Evolutionary conservation across 148 eudicot genomes (phyloP), one percentile per base, ranked within the genome.

Genomic region (Camellia sinensis): DNA sequence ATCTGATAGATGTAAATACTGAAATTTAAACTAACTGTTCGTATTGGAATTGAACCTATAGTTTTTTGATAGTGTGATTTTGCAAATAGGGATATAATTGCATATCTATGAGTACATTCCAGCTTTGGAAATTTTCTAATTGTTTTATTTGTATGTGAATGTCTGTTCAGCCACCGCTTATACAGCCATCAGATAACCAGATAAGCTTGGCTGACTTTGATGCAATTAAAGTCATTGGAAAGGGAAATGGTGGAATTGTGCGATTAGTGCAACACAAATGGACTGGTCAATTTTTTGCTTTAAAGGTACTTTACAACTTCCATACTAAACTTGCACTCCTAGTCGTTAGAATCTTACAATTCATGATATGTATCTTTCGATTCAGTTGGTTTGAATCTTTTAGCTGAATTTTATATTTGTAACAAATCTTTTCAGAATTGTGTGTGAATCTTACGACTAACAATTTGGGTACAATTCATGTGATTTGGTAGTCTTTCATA

Each of bases 281-380:
- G 99, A 96, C 99, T 57, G 88, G 88, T 66, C 99, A 96, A 79
- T 96, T 96, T 90, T 94, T 96, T 78, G 99, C 99, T 87, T 87
- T 96, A 71, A 96, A 96, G 99, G 99, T 94, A 85, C 56, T 76
- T 13, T 59, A 69, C 60, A 46, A 22, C 7, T 64, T 60, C 61
- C 73, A 71, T 29, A 4, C 73, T 78, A 7, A 52, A 4, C 43
- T 19, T 76, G 46, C 18, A 12, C 29, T 41, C 29, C 29, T 22
- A 22, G 29, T 22, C 29, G 29, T 22, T 22, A 22, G 29, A 22
- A 22, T 22, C 29, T 22, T 22, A 22, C 29, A 22, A 22, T 22
- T 22, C 29, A 22, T 22, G 29, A 22, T 22, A 22, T 22, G 0
- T 22, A 22, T 22, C 29, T 22, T 22, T 22, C 29, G 29, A 22